Base-by-base conservation (phyloP, 2,329 filamentous ascomycete species). In the Plectosphaerella plurivora region DNA sequence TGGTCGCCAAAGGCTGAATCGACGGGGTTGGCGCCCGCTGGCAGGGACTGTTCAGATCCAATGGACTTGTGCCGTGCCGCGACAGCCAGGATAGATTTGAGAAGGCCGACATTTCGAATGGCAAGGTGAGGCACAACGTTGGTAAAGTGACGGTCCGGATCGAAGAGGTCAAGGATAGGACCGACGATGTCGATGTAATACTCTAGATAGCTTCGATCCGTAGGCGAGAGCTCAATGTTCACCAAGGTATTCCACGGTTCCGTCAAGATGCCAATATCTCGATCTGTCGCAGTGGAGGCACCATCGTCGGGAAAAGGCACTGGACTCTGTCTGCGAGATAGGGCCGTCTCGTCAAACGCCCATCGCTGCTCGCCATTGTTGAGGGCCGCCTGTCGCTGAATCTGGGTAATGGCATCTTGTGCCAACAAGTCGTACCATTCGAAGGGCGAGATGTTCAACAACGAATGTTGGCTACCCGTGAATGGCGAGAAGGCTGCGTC, bases 121-220 rank as follows among this genome's bases (percentile, higher is more conserved):
- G 54, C 55, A 15, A 58, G 51, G 18, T 58, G 54, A 18, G 55
- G 55, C 8, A 55, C 56, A 3, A 57, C 35, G 14, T 58, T 51
- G 28, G 56, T 47, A 16, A 58, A 58, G 44, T 57, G 54, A 3
- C 51, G 39, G 15, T 50, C 47, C 14, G 52, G 52, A 37, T 58
- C 56, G 12, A 57, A 58, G 12, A 57, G 49, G 36, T 57, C 56
- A 3, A 58, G 49, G 10, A 57, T 56, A 2, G 56, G 55, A 14
- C 51, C 51, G 10, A 55, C 51, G 12, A 53, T 37, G 4, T 55
- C 53, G 44, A 55, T 51, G 12, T 57, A 57, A 33, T 57, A 55
- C 7, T 47, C 51, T 15, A 57, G 45, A 36, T 53, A 55, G n/a
- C 28, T 8, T 12, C 51, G 14, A 4, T 54, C 52, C 4, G 15